Conservation (phyloP, 1,284 basidiomycete species). For the Rhodotorula sp. region DNA sequence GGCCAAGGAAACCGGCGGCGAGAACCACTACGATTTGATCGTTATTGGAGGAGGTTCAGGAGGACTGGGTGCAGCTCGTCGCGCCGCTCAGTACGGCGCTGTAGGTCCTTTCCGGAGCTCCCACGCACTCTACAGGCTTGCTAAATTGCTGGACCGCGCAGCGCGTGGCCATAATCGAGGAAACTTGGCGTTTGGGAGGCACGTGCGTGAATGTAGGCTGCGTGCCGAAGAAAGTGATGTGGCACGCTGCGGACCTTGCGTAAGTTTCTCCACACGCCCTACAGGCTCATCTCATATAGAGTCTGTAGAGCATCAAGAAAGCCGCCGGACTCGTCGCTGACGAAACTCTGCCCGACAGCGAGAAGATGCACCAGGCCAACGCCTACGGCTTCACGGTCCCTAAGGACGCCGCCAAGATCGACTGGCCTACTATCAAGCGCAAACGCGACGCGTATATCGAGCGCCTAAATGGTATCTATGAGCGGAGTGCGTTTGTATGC, state of each 20-base stretch:
- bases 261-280: background rate
- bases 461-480: conserved; percentile 86
- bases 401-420: conserved; percentile 60
- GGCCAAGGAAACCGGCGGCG: conserved; percentile 57
- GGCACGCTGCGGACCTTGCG: conserved; percentile 90
- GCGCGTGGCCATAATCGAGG: conserved; percentile 68
- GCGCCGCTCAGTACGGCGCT: conserved; percentile 88
- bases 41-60: conserved; percentile 82
- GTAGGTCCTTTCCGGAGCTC: conserved; percentile 56
- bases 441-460: conserved; percentile 95
- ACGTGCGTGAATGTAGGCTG: conserved; percentile 88
- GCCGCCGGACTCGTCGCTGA: background rate
- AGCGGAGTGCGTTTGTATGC: conserved; percentile 22
- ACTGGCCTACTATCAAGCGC: conserved; percentile 87
- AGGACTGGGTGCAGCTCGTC: conserved; percentile 72
- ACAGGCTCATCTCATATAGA: background rate
- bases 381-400: conserved; percentile 67
- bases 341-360: conserved; percentile 50
- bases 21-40: conserved; percentile 67
- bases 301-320: no score
- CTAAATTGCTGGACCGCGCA: background rate
- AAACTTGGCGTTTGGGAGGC: conserved; percentile 74
- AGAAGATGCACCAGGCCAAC: conserved; percentile 70
- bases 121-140: background rate
- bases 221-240: conserved; percentile 69